Conservation (phyloP, 768 basidiomycete genomes). For the Lactifluus volemus region DNA sequence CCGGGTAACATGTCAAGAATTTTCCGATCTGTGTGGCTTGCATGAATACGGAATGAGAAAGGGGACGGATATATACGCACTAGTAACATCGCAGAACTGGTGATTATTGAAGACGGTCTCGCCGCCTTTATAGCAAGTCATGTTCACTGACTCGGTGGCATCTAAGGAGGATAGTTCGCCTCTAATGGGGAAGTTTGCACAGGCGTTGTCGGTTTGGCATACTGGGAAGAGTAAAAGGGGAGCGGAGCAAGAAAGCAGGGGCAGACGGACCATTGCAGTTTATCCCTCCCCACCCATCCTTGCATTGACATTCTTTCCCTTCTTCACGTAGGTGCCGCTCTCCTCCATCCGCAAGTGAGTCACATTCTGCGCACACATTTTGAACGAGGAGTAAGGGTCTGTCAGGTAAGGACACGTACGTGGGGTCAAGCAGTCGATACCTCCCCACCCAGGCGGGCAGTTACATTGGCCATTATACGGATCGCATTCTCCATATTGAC, state of each 20-base stretch:
- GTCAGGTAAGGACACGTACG: conserved; percentile 43
- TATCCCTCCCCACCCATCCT: conserved; percentile 91
- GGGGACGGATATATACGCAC: conserved; percentile 38
- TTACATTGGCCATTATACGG: conserved; percentile 92
- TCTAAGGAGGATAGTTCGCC: conserved; percentile 33
- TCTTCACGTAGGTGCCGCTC: conserved; percentile 73
- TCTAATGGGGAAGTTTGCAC: conserved; percentile 65
- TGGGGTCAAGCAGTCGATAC: conserved; percentile 88
- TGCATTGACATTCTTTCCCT: conserved; percentile 75
- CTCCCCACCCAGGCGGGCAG: conserved; percentile 96
- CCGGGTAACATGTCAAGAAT: conserved; percentile 90
- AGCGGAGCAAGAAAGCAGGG: neutral
- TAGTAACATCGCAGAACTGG: conserved; percentile 98
- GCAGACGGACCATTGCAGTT: conserved; percentile 84
- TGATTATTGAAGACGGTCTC: conserved; percentile 91
- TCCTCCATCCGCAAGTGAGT: conserved; percentile 85
- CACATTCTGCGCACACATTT: conserved; percentile 57
- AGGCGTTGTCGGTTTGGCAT: conserved; percentile 76
- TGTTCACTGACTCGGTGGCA: conserved; percentile 42
- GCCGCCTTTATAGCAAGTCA: conserved; percentile 93
- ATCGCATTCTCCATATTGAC: conserved; percentile 87
- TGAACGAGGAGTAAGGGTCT: neutral
- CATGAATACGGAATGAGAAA: neutral
- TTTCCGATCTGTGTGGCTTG: conserved; percentile 63
- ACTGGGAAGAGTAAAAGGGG: conserved; percentile 39